Percentiles rank a stretch among this genome's conserved stretches.
phyloP scores from a whole-genome alignment of 352 stramenopile species.

The Phytophthora cactorum region DNA sequence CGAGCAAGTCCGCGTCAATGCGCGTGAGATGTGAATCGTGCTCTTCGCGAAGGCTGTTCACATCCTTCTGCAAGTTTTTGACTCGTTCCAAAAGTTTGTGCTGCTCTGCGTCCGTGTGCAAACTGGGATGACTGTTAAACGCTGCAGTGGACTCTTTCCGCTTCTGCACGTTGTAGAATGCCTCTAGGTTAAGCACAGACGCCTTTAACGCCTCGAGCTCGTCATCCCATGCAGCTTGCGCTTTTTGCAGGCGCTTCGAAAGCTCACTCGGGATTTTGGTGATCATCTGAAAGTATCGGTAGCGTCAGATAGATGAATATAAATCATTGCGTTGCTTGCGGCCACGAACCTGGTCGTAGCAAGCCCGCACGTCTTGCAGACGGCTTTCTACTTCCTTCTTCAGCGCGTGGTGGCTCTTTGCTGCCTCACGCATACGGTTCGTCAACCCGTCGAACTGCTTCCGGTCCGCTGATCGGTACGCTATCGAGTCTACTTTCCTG shows the following conservation, averaged over 20 bases:
- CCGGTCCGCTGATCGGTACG: slow-evolving; percentile 53
- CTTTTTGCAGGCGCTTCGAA: slow-evolving; percentile 52
- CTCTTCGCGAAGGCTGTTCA: slow-evolving; percentile 40
- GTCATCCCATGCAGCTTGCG: slow-evolving; percentile 46
- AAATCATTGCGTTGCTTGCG: no score
- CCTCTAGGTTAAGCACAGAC: slow-evolving; percentile 42
- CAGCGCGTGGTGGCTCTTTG: slow-evolving; percentile 47
- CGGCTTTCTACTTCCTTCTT: slow-evolving; percentile 53
- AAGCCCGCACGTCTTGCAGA: slow-evolving; percentile 46
- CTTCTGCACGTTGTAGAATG: slow-evolving; percentile 26
- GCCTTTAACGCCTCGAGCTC: slow-evolving; percentile 47
- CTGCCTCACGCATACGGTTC: slow-evolving; percentile 58
- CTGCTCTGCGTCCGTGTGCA: slow-evolving; percentile 12
- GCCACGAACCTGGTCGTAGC: slow-evolving; percentile 43
- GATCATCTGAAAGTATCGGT: slow-evolving; percentile 40
- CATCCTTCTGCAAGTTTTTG: slow-evolving; percentile 25
- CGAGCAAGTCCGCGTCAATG: slow-evolving; percentile 55
- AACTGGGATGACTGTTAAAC: slow-evolving; percentile 1
- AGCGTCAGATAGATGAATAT: background rate
- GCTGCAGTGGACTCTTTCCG: slow-evolving; percentile 14
- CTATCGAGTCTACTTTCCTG: slow-evolving; percentile 49
- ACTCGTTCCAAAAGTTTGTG: slow-evolving; percentile 30
- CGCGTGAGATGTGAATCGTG: slow-evolving; percentile 37
- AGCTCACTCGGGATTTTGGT: slow-evolving; percentile 62
- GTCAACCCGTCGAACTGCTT: slow-evolving; percentile 70